Base-by-base conservation (phyloP, 2,329 filamentous ascomycete species). In the Beauveria bassiana region DNA sequence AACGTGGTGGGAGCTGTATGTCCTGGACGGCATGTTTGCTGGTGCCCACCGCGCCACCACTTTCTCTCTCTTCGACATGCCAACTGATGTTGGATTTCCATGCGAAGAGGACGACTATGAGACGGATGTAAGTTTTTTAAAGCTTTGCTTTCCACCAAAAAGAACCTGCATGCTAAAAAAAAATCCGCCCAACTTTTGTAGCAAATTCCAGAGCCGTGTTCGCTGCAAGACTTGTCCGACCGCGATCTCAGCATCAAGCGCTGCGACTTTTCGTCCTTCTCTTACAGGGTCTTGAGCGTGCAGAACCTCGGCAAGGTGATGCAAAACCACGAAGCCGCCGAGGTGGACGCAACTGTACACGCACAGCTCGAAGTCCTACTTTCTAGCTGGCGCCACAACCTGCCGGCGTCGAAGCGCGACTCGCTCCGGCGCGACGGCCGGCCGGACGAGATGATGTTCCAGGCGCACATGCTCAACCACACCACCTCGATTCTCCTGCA, bases 1-100 rank as follows among this genome's bases (percentile, higher is more conserved):
- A 61, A 95, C 90, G 1, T 95, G 90, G 90, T 95, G 90, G 90
- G 89, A 81, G 63, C 66, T 81, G 22, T 91, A 86, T 68, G 81
- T 88, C 10, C 80, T 88, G 10, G 90, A 93, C 70, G 88, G 87
- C 58, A 87, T 93, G 80, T 80, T 93, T 65, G 87, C 89, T 3
- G 88, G 88, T 18, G 59, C 51, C 16, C 51, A 61, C 9, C 59
- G 51, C 20, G 50, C 45, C 1, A 55, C 50, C 9, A 18, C 20
- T 3, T 61, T 61, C 28, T 31, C 59, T 7, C 43, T 61, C 16
- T 51, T 55, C 9, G 43, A 61, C 16, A 18, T 43, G 1, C 16
- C 28, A 6, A 55, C 50, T 2, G 51, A 56, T 56, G 52, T 55
- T 18, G 51, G 43, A 10, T 18, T 61, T 3, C 52, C 59, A 3